phyloP scores from a whole-genome alignment of 129 eudicot genomes.

The Sambucus nigra region DNA sequence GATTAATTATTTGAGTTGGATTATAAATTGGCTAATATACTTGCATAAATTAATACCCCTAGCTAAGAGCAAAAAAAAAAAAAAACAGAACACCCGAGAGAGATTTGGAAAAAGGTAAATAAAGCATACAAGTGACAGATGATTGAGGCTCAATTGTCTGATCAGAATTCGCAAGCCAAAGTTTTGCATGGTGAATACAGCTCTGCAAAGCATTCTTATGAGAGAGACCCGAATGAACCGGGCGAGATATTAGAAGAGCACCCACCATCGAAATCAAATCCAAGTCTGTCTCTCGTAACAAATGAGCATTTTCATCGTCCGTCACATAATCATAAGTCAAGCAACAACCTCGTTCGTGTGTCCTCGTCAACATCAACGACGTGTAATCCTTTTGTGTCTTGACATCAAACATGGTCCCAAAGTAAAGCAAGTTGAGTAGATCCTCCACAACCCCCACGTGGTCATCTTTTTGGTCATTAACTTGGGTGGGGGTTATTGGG shows the following conservation, averaged over 20 bases:
- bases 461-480: not conserved
- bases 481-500: constrained; percentile 5
- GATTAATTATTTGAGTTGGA: too few relatives aligned
- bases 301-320: constrained; percentile 65
- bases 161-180: constrained; percentile 56
- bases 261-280: constrained; percentile 63
- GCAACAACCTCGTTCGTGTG: constrained; percentile 87
- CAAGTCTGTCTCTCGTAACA: constrained; percentile 66
- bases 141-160: constrained; percentile 41
- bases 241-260: constrained; percentile 51
- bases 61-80: not conserved
- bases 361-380: constrained; percentile 52
- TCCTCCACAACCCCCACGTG: constrained; percentile 26
- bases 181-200: constrained; percentile 68
- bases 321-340: constrained; percentile 82
- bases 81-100: not conserved
- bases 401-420: constrained; percentile 80
- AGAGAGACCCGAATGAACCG: constrained; percentile 47
- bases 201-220: constrained; percentile 54
- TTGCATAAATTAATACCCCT: too few relatives aligned
- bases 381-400: constrained; percentile 42
- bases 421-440: constrained; percentile 60
- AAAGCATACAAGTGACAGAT: constrained; percentile 46
- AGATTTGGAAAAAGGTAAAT: not conserved
- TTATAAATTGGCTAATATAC: too few relatives aligned